Base-by-base conservation (phyloP, 345 rosid species). In the Reutealis trisperma region DNA sequence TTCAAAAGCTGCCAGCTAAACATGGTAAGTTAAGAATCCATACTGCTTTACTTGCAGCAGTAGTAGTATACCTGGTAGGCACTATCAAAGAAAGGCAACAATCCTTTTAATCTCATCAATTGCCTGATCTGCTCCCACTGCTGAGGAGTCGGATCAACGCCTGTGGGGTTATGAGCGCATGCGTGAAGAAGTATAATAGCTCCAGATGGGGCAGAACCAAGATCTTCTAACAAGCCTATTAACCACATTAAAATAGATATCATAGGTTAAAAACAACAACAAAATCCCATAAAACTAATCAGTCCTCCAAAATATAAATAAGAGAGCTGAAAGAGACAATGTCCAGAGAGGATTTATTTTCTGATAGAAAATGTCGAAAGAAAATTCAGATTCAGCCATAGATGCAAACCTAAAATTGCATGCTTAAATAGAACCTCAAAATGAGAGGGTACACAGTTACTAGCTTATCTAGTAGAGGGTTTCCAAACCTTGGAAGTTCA, bases 131-230 rank as follows among this genome's bases (percentile, higher is more conserved):
- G 81, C 76, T 78, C 80, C 80, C 75, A 78, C 64, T 63, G 66
- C 44, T 63, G 71, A 54, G 47, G 54, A 45, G 89, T 93, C 71
- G 97, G 97, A 86, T 93, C 99, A 75, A 93, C 96, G 69, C 98
- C 99, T 54, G 98, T 93, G 18, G 99, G 99, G 82, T 95, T 95
- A 79, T 94, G 99, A 70, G 99, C 99, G 84, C 98, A 94, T 15
- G 98, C 98, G 87, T 94, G 98, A 77, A 94, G 98, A 66, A 94
- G 97, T 63, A 94, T 90, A 71, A 93, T 82, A 73, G 99, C 83
- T 74, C 99, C 97, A 34, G 88, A 83, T 73, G 93, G 91, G 13
- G 99, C 96, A 81, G 93, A 85, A 85, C 96, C 93, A 80, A 94
- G 94, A 79, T 94, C 99, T 85, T 94, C 93, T 18, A 93, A 32